Base-by-base conservation (phyloP, 2,329 filamentous ascomycete species). In the Calonectria hongkongensis region DNA sequence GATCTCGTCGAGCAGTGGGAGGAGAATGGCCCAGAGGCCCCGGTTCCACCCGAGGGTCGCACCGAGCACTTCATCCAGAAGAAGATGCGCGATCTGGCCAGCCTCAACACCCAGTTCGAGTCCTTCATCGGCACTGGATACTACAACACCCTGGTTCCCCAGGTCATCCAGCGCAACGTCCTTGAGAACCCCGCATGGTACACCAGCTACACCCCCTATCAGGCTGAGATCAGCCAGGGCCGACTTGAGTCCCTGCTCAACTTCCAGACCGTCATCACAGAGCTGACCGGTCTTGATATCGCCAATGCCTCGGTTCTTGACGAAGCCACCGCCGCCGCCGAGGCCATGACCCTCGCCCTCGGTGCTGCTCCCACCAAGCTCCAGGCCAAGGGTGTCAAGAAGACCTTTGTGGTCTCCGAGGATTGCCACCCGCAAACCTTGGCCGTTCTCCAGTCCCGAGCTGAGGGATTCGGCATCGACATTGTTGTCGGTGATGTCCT, bases 201-300 rank as follows among this genome's bases (percentile, higher is more conserved):
- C 85, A 98, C 96, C 56, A 98, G 95, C 86, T 98, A 98, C 85
- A 98, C 96, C 0, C 96, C 96, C 21, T 98, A 98, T 85, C 96
- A 98, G 86, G 94, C 96, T 4, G 96, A 98, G 86, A 98, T 98
- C 87, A 98, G 95, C 83, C 96, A 98, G 86, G 96, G 96, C 36
- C 92, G 96, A 66, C 86, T 98, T 73, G 95, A 98, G 87, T 97
- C 95, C 4, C 88, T 98, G 60, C 88, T 98, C 74, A 98, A 98
- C 88, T 98, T 95, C 87, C 96, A 98, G 87, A 98, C 96, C 18
- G 88, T 98, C 85, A 94, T 98, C 16, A 92, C 93, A 2, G 96
- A 98, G 81, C 87, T 98, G 77, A 98, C 96, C 0, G 95, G 91
- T 1, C 89, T 98, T 45, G 91, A 94, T 21, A 95, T 98, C 76